Conservation (phyloP, 345 rosid genomes). For the Jatropha curcas region DNA sequence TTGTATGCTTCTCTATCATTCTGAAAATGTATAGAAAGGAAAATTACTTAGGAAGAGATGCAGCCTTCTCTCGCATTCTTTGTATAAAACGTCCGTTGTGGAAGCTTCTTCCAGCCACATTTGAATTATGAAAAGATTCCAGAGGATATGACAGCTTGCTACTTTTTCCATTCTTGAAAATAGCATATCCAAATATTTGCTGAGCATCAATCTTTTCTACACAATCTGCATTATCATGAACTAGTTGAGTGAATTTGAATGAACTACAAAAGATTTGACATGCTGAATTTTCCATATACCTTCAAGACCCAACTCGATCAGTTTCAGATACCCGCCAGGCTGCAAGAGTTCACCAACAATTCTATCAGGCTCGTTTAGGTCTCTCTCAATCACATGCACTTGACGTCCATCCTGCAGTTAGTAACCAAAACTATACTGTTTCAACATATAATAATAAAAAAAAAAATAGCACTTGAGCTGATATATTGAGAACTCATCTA, state of each 20-base stretch:
- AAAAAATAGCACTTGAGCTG: too few relatives aligned
- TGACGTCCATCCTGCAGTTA: not conserved
- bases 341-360: constrained; percentile 37
- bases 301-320: constrained; percentile 40
- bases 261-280: too few relatives aligned
- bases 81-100: constrained; percentile 63
- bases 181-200: constrained; percentile 49
- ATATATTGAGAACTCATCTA: too few relatives aligned
- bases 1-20: too few relatives aligned
- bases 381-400: constrained; percentile 10
- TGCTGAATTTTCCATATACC: constrained; percentile 8
- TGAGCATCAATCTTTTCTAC: constrained; percentile 59
- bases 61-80: constrained; percentile 55
- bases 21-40: not conserved
- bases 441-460: too few relatives aligned
- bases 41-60: constrained; percentile 43
- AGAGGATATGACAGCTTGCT: constrained; percentile 43
- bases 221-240: constrained; percentile 57
- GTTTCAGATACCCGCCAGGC: constrained; percentile 42
- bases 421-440: too few relatives aligned
- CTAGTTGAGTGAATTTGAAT: too few relatives aligned
- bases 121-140: constrained; percentile 39
- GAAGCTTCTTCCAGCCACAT: constrained; percentile 56
- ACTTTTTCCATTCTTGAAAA: constrained; percentile 47
- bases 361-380: constrained; percentile 11